phyloP scores from a whole-genome alignment of 768 basidiomycete species.

The Stropharia rugosoannulata region DNA sequence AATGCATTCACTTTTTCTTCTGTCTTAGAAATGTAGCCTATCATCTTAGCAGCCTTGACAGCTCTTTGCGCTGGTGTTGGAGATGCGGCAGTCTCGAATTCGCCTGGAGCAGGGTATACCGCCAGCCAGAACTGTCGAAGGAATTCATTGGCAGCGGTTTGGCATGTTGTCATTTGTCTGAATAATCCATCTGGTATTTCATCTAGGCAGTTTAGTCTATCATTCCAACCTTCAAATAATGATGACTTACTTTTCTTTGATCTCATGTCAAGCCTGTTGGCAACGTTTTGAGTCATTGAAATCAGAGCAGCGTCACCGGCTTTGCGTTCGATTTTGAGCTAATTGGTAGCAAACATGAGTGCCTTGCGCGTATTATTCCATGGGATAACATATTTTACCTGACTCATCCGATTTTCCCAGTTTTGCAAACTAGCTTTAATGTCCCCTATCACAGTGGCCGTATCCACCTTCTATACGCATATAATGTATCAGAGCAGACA shows the following conservation, averaged over 20 bases:
- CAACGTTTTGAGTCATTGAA: slow-evolving; percentile 79
- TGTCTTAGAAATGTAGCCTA: slow-evolving; percentile 74
- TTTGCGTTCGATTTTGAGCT: slow-evolving; percentile 72
- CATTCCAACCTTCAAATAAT: neutral
- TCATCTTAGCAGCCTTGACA: slow-evolving; percentile 86
- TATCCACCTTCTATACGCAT: slow-evolving; percentile 42
- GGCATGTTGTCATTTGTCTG: slow-evolving; percentile 83
- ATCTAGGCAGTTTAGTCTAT: slow-evolving; percentile 39
- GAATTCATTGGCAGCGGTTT: slow-evolving; percentile 94
- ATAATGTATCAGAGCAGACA: neutral
- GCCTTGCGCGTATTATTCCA: neutral
- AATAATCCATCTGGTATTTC: slow-evolving; percentile 80
- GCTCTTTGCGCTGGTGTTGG: slow-evolving; percentile 69
- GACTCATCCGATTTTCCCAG: slow-evolving; percentile 58
- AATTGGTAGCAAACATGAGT: neutral
- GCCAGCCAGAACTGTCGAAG: slow-evolving; percentile 94
- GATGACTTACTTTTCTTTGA: slow-evolving; percentile 57
- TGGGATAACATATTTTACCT: slow-evolving; percentile 37
- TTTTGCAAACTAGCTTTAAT: slow-evolving; percentile 44
- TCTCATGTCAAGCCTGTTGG: slow-evolving; percentile 66
- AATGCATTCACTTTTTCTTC: slow-evolving; percentile 81
- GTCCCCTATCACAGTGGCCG: slow-evolving; percentile 46
- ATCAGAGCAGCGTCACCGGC: slow-evolving; percentile 65
- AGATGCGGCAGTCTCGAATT: slow-evolving; percentile 45
- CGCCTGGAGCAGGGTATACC: slow-evolving; percentile 71